These are phyloP conservation scores for Diaporthe citri DNA, from an alignment of 2,329 filamentous ascomycete species.

Conservation along the genomic window DNA sequence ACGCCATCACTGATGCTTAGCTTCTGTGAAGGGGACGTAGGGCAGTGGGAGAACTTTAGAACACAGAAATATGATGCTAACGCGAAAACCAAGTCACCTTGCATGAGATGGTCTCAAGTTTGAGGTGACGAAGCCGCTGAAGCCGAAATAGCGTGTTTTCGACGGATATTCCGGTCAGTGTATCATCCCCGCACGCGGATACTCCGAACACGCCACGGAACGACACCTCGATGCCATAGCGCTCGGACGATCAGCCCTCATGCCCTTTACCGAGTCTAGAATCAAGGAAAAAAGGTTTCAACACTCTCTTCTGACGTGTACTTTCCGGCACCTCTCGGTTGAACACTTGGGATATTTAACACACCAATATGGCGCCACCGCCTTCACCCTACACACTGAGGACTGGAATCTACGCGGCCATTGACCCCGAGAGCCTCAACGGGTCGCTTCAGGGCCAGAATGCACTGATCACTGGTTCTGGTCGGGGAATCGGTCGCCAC, in stretches of 20 bases:
- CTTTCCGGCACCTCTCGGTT: neutral
- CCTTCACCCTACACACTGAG: conserved; percentile 2
- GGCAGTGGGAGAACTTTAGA: neutral
- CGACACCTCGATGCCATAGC: neutral
- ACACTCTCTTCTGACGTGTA: too few species aligned
- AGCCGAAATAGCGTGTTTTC: neutral
- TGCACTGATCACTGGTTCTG: conserved; percentile 15
- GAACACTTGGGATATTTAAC: neutral
- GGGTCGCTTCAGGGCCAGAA: conserved; percentile 1
- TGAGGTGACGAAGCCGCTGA: neutral
- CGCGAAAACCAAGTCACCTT: neutral
- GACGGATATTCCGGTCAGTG: conserved; percentile 3
- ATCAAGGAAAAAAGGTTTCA: too few species aligned
- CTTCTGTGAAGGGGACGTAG: neutral
- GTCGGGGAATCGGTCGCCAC: conserved; percentile 14
- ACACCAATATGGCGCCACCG: conserved; percentile 4
- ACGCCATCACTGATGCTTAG: neutral
- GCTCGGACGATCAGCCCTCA: neutral
- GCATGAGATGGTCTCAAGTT: neutral
- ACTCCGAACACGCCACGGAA: neutral
- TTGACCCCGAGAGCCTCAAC: neutral
- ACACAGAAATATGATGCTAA: neutral
- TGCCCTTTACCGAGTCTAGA: neutral
- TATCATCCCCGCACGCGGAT: conserved; percentile 5
- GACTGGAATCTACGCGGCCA: neutral